Evolutionary conservation across 2,329 filamentous ascomycete genomes (phyloP).

Genomic region (Neonectria punicea): DNA sequence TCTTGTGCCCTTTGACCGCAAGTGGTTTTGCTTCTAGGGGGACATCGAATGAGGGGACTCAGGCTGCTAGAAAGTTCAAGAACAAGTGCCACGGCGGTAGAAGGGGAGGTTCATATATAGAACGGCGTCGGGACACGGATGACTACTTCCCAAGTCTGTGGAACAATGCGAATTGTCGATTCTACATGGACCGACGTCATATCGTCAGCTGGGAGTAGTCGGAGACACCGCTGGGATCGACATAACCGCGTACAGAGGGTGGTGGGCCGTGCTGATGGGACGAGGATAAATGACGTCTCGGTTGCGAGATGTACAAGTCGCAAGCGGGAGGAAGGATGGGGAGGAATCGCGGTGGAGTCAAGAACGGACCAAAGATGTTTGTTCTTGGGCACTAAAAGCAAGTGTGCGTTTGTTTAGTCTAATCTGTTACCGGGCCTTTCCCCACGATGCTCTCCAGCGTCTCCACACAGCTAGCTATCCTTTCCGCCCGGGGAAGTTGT

Average conservation of each 20-base stretch:
- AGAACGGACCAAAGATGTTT: neutral
- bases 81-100: accelerated
- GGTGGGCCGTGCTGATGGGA: conserved; percentile 3
- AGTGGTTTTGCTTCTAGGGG: neutral
- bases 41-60: neutral
- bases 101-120: neutral
- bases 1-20: neutral
- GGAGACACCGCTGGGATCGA: conserved; percentile 10
- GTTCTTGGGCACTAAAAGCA: neutral
- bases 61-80: neutral
- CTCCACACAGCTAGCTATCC: conserved; percentile 1
- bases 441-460: conserved; percentile 3
- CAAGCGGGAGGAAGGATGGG: neutral
- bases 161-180: neutral
- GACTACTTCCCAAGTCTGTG: neutral
- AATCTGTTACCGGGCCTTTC: neutral
- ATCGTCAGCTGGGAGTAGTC: neutral
- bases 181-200: conserved; percentile 9
- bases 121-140: neutral
- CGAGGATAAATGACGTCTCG: conserved; percentile 7
- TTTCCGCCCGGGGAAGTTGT: conserved; percentile 8
- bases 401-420: neutral
- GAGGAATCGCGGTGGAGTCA: neutral
- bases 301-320: neutral
- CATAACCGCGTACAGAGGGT: neutral